Base-by-base conservation (phyloP, 352 stramenopile species). In the Phytophthora podocarpi region DNA sequence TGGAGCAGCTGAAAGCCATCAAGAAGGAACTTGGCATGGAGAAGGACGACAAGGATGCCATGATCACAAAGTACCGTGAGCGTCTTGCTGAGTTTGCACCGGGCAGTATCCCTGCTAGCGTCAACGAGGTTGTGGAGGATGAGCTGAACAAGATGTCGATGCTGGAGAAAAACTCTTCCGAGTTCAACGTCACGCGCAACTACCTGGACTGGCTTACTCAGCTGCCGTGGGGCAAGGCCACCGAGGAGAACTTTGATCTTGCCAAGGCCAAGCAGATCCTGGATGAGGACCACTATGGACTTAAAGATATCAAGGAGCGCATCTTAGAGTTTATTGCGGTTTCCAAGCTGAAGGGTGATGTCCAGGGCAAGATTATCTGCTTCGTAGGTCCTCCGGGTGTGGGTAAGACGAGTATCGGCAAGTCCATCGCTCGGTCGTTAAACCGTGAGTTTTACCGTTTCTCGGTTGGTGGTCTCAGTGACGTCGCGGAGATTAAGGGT, bases 21-120 rank as follows among this genome's bases (percentile, higher is more conserved):
- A 99, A 99, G 80, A 99, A 99, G 59, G 96, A 99, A 76, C 86
- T 99, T 1, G 97, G 97, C 12, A 97, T 99, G 81, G 97, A 99
- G 66, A 98, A 98, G 54, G 97, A 99, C 60, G 97, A 99, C 66
- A 99, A 99, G 62, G 96, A 99, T 34, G 93, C 91, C 3, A 91
- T 99, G 58, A 90, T 99, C 53, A 80, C 92, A 45, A 99, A 99
- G 70, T 99, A 98, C 73, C 86, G 94, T 27, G 94, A 98, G 54
- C 79, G 89, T 1, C 52, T 98, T 9, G 80, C 80, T 0, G 64
- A 70, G 18, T 89, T 91, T 61, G 67, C 52, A 18, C 55, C 78
- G 4, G 84, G 70, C 0, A 88, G 70, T 37, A 89, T 97, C 35
- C 90, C 91, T 1, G 59, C 63, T 8, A 81, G 39, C 31, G 96